phyloP scores from a whole-genome alignment of 2,329 filamentous ascomycete species.

The Apiospora sp. region DNA sequence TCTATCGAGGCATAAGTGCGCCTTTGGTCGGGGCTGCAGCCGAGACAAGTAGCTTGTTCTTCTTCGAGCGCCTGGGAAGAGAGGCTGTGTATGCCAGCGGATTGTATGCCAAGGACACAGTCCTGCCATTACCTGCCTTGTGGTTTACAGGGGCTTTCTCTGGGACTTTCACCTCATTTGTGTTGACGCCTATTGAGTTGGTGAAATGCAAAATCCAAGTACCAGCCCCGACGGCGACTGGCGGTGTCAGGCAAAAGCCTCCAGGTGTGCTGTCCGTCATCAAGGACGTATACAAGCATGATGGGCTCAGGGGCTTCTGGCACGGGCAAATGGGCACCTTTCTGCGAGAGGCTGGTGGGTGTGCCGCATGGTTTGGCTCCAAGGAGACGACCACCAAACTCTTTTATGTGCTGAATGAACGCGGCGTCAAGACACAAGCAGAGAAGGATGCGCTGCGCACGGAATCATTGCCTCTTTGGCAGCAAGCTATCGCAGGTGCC shows the following conservation, averaged over 20 bases:
- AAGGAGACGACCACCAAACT: conserved; percentile 82
- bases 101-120: conserved; percentile 58
- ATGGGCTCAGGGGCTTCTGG: conserved; percentile 91
- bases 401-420: conserved; percentile 68
- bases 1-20: conserved; percentile 93
- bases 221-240: conserved; percentile 52
- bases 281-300: conserved; percentile 78
- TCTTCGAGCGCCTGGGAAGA: conserved; percentile 83
- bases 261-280: conserved; percentile 77
- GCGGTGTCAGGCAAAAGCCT: conserved; percentile 49
- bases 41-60: conserved; percentile 91
- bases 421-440: conserved; percentile 46
- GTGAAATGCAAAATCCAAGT: conserved; percentile 99
- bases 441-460: conserved; percentile 52
- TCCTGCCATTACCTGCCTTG: conserved; percentile 77
- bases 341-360: conserved; percentile 91
- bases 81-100: conserved; percentile 66
- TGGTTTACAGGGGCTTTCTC: conserved; percentile 84
- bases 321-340: conserved; percentile 92
- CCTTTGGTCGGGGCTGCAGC: conserved; percentile 90
- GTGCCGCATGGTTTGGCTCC: conserved; percentile 92
- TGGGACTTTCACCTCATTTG: conserved; percentile 86
- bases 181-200: conserved; percentile 93
- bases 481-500: conserved; percentile 88
- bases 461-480: conserved; percentile 76